Percentiles rank a stretch among this genome's conserved stretches.
phyloP scores from a whole-genome alignment of 1,284 basidiomycete species.

The Cutaneotrichosporon sp. region DNA sequence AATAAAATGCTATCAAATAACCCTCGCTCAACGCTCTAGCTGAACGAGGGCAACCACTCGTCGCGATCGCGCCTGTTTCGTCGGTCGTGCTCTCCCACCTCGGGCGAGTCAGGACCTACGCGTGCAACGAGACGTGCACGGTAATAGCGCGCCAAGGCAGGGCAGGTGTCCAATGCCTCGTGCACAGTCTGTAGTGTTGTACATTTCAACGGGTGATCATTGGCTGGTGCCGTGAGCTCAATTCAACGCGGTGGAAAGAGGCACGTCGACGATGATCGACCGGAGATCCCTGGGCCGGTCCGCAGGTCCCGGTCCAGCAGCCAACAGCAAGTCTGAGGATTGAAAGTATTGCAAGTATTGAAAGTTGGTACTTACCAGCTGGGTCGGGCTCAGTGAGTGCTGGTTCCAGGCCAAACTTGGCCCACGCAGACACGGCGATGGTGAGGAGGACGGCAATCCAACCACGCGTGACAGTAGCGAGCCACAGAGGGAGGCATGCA shows the following conservation, averaged over 20 bases:
- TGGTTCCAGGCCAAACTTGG: constrained; percentile 10
- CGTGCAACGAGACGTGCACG: constrained; percentile 29
- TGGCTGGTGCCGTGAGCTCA: no score
- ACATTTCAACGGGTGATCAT: constrained; percentile 39
- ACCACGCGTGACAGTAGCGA: constrained; percentile 1
- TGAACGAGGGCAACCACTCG: constrained; percentile 35
- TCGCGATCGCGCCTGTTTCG: constrained; percentile 25
- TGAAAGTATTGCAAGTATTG: no score
- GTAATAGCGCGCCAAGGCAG: constrained; percentile 36
- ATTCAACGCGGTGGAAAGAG: no score
- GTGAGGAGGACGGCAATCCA: constrained; percentile 11
- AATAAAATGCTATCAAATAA: not conserved
- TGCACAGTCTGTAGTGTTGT: constrained; percentile 37
- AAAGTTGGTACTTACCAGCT: constrained; percentile 14
- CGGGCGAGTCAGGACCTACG: constrained; percentile 30
- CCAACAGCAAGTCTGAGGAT: no score
- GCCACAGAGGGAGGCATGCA: constrained; percentile 1
- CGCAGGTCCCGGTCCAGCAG: no score
- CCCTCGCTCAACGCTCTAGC: no score
- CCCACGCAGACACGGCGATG: not conserved
- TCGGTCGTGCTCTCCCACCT: constrained; percentile 34
- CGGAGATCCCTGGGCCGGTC: no score
- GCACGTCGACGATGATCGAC: no score
- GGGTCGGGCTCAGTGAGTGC: constrained; percentile 9
- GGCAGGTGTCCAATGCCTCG: constrained; percentile 42